These are phyloP conservation scores for Spencermartinsiella ligniputridi DNA, from an alignment of 1,139 yeast genomes.

Conservation along the genomic window DNA sequence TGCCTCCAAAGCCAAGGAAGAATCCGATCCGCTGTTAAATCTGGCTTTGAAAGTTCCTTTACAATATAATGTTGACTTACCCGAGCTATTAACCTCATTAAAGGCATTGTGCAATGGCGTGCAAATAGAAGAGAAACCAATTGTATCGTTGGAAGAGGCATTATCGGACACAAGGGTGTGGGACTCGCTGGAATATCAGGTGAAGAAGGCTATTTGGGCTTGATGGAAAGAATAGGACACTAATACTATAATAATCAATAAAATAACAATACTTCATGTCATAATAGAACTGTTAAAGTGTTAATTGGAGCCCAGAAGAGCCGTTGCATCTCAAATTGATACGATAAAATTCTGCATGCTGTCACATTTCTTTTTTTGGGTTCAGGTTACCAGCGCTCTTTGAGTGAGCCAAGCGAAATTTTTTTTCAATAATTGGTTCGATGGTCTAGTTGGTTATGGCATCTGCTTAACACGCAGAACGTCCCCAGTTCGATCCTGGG, in stretches of 20 bases:
- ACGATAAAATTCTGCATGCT: too few species aligned
- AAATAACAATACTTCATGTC: too few species aligned
- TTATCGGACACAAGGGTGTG: conserved; percentile 32
- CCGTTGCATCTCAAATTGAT: too few species aligned
- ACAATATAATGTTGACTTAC: conserved; percentile 20
- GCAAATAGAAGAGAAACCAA: conserved; percentile 27
- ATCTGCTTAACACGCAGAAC: conserved; percentile 99
- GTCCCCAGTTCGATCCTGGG: conserved; percentile 99
- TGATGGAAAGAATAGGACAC: too few species aligned
- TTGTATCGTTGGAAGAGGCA: conserved; percentile 35
- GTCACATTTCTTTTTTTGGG: too few species aligned
- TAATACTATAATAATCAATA: too few species aligned
- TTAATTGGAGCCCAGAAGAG: too few species aligned
- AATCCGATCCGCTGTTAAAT: conserved; percentile 2
- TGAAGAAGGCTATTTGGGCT: conserved; percentile 38
- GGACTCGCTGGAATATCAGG: conserved; percentile 32
- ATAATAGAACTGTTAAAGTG: too few species aligned
- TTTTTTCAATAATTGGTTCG: conserved; percentile 39
- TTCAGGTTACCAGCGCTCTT: too few species aligned
- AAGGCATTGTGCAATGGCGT: conserved; percentile 29
- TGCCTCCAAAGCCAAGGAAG: neutral
- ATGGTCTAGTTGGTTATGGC: conserved; percentile 99
- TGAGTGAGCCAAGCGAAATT: too few species aligned
- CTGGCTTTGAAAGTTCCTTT: conserved; percentile 31
- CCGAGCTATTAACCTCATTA: conserved; percentile 26